Conservation (phyloP, 1,284 basidiomycete genomes). For the Exobasidium cylindrosporum region DNA sequence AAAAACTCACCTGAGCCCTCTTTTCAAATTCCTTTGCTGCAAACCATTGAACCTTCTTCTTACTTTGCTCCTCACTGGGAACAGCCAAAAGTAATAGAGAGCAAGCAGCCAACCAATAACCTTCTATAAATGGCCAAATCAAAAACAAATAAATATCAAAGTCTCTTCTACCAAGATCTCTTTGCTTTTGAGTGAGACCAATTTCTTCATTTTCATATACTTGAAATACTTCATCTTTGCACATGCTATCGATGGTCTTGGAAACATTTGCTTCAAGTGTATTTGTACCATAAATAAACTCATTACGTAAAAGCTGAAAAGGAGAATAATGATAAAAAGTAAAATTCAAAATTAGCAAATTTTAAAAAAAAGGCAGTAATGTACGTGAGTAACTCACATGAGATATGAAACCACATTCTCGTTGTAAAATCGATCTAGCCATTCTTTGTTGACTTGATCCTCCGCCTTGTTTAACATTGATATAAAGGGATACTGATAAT, state of each 20-base stretch:
- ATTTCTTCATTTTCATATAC: constrained; percentile 16
- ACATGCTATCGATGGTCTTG: constrained; percentile 38
- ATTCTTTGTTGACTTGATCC: constrained; percentile 50
- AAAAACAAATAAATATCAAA: constrained; percentile 51
- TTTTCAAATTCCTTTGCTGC: constrained; percentile 53
- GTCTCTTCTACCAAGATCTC: constrained; percentile 50
- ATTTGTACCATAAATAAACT: constrained; percentile 54
- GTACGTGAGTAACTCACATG: constrained; percentile 19
- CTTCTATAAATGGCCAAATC: constrained; percentile 50
- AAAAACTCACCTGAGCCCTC: constrained; percentile 23
- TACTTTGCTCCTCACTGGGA: constrained; percentile 19
- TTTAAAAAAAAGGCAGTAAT: too few species aligned
- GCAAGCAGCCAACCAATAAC: constrained; percentile 56
- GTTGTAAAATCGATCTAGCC: constrained; percentile 34
- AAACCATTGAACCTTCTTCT: constrained; percentile 44
- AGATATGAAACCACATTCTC: constrained; percentile 51
- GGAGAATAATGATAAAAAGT: too few species aligned
- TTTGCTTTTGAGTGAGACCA: constrained; percentile 40
- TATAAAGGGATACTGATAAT: constrained; percentile 49
- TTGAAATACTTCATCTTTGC: constrained; percentile 18
- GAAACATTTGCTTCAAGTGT: constrained; percentile 51
- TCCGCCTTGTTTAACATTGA: constrained; percentile 55
- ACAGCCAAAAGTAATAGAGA: constrained; percentile 53
- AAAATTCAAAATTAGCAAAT: too few species aligned
- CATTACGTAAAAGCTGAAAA: constrained; percentile 48